Base-by-base conservation (phyloP, 2,329 filamentous ascomycete genomes). In the Nemania bipapillata region DNA sequence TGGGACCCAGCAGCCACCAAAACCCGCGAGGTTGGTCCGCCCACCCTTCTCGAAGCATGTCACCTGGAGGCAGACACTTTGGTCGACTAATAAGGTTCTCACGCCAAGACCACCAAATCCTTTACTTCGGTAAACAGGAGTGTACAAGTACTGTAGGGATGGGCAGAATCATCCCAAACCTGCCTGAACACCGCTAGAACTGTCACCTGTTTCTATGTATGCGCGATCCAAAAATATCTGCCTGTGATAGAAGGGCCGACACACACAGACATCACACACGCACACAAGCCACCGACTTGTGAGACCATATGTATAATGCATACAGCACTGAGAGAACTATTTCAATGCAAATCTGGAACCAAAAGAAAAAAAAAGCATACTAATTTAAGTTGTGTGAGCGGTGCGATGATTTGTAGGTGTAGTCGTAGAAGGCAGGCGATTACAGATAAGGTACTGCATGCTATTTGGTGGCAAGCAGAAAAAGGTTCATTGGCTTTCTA, bases 11-110 rank as follows among this genome's bases (percentile, higher is more conserved):
- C 59, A 72, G 72, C 66, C 71, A 73, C 70, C 66, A 60, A 22
- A 66, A 69, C 69, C 71, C 69, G 62, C 57, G 65, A 72, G 60
- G 35, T 57, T 67, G 70, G 65, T 67, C 53, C 59, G 49, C 63
- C 54, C 70, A 62, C 61, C 68, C 64, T 69, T 70, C 56, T 72
- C 61, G 56, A 65, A 68, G 65, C 67, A 62, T 64, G 59, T 53
- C 63, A 58, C 56, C 54, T 49, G 26, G 22, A 65, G 61, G 32
- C 64, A 70, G 64, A 61, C 22, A 3, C 35, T 40, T 15, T 53
- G 50, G 52, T 35, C 49, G 40, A 63, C 57, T 68, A 68, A 71
- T 74, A 74, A 73, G 71, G 72, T 74, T 74, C 72, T 74, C 71
- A 74, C 72, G 72, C 72, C 70, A 73, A 73, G 71, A 59, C 47